phyloP scores from a whole-genome alignment of 345 rosid species.

The Rhodamnia rubescens region DNA sequence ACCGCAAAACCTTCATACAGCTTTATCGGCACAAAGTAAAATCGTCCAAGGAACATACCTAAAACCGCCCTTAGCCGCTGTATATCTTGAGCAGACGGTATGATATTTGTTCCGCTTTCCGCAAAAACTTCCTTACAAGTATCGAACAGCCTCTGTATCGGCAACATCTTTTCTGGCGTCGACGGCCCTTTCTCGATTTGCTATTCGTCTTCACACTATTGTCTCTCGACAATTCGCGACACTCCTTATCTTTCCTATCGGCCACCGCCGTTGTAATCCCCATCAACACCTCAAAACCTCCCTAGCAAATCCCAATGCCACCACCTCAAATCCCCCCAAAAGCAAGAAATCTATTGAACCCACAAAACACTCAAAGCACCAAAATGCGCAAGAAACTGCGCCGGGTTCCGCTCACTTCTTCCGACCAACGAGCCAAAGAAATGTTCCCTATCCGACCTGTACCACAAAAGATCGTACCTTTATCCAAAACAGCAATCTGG shows the following conservation, averaged over 20 bases:
- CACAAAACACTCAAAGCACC: not conserved
- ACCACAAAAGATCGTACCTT: not conserved
- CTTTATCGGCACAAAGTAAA: not conserved
- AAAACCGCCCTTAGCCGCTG: conserved; percentile 42
- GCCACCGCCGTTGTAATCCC: conserved; percentile 45
- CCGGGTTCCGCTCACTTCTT: not conserved
- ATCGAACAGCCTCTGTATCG: conserved; percentile 53
- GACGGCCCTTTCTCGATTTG: conserved; percentile 23
- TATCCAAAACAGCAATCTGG: not conserved
- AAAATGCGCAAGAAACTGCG: not conserved
- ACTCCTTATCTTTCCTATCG: conserved; percentile 27
- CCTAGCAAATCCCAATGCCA: not conserved
- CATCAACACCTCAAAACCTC: conserved; percentile 23
- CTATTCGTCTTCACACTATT: conserved; percentile 3
- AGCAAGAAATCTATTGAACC: not conserved
- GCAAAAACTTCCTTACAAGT: conserved; percentile 72
- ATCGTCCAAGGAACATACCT: conserved; percentile 31
- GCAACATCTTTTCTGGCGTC: conserved; percentile 16
- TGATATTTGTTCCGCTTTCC: conserved; percentile 29
- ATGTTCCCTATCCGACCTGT: not conserved
- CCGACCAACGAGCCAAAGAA: not conserved
- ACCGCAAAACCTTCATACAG: not conserved
- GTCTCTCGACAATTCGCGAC: conserved; percentile 25
- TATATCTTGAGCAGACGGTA: conserved; percentile 53
- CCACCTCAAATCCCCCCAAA: not conserved